Percentiles rank a stretch among this genome's conserved stretches.
These are phyloP conservation scores for Pseudisothecium myosuroides DNA, from an alignment of 225 moss, liverwort and hornwort species.

Conservation along the genomic window DNA sequence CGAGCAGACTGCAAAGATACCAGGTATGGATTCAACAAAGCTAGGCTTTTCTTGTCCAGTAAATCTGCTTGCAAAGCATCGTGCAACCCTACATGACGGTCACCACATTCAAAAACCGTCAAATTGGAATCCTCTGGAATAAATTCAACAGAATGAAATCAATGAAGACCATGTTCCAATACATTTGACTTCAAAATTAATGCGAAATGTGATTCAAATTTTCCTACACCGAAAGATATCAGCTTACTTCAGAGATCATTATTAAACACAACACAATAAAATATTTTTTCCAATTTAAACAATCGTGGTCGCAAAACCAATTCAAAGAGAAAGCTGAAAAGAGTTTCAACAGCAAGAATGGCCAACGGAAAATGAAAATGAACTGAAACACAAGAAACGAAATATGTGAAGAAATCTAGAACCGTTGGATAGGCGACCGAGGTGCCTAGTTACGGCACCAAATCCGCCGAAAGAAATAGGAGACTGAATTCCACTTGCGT, in stretches of 20 bases:
- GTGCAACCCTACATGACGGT: conserved; percentile 36
- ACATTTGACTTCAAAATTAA: background rate
- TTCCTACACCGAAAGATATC: background rate
- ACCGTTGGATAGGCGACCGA: conserved; percentile 74
- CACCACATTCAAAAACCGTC: background rate
- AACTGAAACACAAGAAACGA: background rate
- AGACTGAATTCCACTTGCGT: conserved; percentile 97
- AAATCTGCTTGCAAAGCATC: conserved; percentile 78
- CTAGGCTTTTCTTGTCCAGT: conserved; percentile 49
- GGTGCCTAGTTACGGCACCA: conserved; percentile 77
- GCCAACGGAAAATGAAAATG: background rate
- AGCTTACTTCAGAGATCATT: background rate
- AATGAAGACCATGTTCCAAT: background rate
- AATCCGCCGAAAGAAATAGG: conserved; percentile 98
- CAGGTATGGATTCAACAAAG: conserved; percentile 82
- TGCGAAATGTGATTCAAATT: background rate
- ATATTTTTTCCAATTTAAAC: no score
- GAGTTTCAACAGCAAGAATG: background rate
- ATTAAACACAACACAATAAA: background rate
- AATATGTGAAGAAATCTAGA: background rate
- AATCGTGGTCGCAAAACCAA: background rate
- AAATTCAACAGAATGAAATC: background rate
- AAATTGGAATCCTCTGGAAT: background rate
- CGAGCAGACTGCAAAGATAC: conserved; percentile 5
- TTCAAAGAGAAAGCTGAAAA: background rate